phyloP scores from a whole-genome alignment of 257 asterid genomes.

The Solanum corneliomulleri region DNA sequence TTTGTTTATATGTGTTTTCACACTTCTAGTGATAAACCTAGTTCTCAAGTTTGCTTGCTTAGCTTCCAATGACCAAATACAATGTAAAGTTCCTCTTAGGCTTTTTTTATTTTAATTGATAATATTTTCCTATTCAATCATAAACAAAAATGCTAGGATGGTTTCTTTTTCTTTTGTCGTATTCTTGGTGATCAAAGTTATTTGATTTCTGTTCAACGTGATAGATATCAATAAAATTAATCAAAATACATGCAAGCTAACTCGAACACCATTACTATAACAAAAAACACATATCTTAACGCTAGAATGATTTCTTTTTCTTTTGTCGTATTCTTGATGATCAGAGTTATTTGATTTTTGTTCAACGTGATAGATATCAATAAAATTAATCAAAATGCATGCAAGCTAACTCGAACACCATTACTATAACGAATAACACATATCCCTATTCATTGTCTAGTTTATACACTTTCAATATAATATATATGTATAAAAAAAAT shows the following conservation, averaged over 20 bases:
- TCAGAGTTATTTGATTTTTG: too few species aligned
- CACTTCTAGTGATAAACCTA: background rate
- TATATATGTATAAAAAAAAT: too few species aligned
- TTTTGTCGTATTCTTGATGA: background rate
- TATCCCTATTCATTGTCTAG: background rate
- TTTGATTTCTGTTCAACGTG: too few species aligned
- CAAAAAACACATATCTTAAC: background rate
- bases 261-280: too few species aligned
- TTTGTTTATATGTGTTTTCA: background rate
- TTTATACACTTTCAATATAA: background rate
- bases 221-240: too few species aligned
- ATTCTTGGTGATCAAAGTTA: background rate
- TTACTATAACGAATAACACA: background rate
- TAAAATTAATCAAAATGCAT: too few species aligned
- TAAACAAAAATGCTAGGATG: background rate
- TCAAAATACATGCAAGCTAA: too few species aligned
- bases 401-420: too few species aligned
- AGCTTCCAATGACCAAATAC: background rate
- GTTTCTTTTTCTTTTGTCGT: background rate
- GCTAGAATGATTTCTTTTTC: too few species aligned
- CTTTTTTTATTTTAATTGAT: background rate
- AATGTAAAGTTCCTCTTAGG: background rate
- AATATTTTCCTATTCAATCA: background rate
- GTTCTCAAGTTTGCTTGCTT: background rate
- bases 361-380: too few species aligned